Conservation (phyloP, 2,329 filamentous ascomycete species). For the Alternaria ethzedia region DNA sequence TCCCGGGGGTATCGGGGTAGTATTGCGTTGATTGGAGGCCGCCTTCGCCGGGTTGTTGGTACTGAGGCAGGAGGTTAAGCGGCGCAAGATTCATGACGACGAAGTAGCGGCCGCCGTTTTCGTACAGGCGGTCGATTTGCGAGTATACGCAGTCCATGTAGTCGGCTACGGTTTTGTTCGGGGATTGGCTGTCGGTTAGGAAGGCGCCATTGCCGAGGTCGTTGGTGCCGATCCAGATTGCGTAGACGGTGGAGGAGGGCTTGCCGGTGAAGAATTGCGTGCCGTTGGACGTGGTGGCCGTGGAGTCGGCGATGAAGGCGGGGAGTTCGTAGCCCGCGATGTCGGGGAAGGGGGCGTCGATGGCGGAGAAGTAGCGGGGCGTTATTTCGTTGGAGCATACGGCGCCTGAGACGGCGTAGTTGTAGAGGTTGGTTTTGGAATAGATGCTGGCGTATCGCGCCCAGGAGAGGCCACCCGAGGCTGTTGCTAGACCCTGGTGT, state of each 20-base stretch:
- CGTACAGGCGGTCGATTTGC: conserved; percentile 68
- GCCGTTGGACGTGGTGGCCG: conserved; percentile 41
- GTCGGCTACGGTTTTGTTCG: conserved; percentile 65
- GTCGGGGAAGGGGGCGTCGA: conserved; percentile 66
- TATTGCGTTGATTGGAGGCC: conserved; percentile 54
- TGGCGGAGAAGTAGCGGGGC: conserved; percentile 58
- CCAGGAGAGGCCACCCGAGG: conserved; percentile 73
- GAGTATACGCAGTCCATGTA: conserved; percentile 73
- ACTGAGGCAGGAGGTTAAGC: conserved; percentile 71
- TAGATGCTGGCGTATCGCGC: conserved; percentile 68
- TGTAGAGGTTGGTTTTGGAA: conserved; percentile 62
- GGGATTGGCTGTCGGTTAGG: conserved; percentile 67
- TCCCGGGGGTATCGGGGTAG: conserved; percentile 54
- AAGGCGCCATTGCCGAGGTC: conserved; percentile 73
- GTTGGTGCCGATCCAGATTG: conserved; percentile 83
- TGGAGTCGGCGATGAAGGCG: conserved; percentile 55
- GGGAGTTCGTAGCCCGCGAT: conserved; percentile 55
- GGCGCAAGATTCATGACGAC: conserved; percentile 74
- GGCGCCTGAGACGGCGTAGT: conserved; percentile 77
- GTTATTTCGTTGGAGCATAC: conserved; percentile 74
- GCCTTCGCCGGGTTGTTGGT: conserved; percentile 59
- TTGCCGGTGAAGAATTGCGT: conserved; percentile 54
- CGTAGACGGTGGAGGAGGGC: conserved; percentile 70
- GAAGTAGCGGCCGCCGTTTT: conserved; percentile 71
- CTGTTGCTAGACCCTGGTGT: conserved; percentile 57